Base-by-base conservation (phyloP, 2,329 filamentous ascomycete genomes). In the Alternaria panax region DNA sequence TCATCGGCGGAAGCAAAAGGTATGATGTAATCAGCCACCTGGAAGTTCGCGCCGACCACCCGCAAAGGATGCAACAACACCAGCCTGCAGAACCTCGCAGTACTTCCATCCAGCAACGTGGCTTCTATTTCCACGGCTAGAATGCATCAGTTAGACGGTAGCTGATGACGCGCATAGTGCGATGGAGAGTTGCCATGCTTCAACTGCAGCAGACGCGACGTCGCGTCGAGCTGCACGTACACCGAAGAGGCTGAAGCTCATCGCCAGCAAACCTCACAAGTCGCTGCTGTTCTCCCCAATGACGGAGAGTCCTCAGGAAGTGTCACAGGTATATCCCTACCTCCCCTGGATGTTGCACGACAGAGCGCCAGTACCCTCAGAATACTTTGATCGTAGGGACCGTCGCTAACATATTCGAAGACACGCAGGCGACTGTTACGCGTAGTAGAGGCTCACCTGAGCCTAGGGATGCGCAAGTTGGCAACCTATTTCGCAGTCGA, bases 81-180 rank as follows among this genome's bases (percentile, higher is more conserved):
- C 14, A 34, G 16, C 30, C 30, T 34, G 11, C 30, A 16, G 0
- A 34, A 12, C 30, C 16, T 34, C 30, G 30, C 30, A 34, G 30
- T 14, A 34, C 28, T 28, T 28, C 27, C 27, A 28, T 5, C 7
- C 7, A 7, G 28, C 28, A 30, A 11, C 9, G 30, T 34, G 30
- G 0, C 30, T 14, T 34, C 12, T n/a, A 6, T 34, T 14, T 34
- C 16, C 12, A 34, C 30, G 30, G 14, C 30, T 14, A 34, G 30
- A 14, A 12, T 34, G 30, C 4, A 0, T 34, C 0, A 14, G 30
- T 0, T 0, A 34, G 30, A 34, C 30, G 0, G 30, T 2, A 14
- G 14, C 30, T 34, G 30, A 34, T 5, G 16, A 16, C 16, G 30
- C 16, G 6, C 14, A 6, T 14, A 34, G 30, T 34, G 30, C 30